Conservation (phyloP, 441 rosid species). For the Adansonia madagascariensis region DNA sequence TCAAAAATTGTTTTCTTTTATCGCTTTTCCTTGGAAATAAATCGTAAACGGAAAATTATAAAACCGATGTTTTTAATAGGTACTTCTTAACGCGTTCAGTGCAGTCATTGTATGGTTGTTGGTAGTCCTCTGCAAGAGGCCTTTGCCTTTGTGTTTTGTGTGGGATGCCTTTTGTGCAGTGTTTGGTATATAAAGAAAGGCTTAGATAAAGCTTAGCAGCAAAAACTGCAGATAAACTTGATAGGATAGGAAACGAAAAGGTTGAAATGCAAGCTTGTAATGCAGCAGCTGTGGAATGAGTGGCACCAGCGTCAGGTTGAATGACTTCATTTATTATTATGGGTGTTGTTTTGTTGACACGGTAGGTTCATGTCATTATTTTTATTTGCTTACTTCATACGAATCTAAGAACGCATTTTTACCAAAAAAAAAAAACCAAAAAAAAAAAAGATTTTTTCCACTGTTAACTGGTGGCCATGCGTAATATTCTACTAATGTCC, state of each 20-base stretch:
- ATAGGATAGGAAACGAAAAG: too few species aligned
- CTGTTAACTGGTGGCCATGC: too few species aligned
- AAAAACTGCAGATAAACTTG: too few species aligned
- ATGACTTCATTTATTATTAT: too few species aligned
- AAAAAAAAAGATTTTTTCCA: not conserved
- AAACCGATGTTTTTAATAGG: not conserved
- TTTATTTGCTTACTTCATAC: not conserved
- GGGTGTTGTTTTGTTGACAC: not conserved
- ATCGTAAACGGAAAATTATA: not conserved
- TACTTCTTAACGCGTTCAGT: not conserved
- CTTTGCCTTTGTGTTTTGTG: not conserved
- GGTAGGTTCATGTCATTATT: not conserved
- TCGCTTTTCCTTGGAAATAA: conserved; percentile 23
- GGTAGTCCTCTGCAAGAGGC: not conserved
- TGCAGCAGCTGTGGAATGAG: too few species aligned
- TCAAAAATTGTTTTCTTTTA: not conserved
- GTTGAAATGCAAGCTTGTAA: too few species aligned
- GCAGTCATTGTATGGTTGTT: not conserved
- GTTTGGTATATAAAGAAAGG: not conserved
- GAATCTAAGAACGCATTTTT: not conserved
- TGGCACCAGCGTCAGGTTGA: too few species aligned
- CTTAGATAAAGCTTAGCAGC: not conserved
- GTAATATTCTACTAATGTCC: too few species aligned
- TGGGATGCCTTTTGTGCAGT: not conserved
- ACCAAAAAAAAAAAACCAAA: not conserved